These are phyloP conservation scores for Ganoderma lingzhi DNA, from an alignment of 1,284 basidiomycete genomes.

Conservation along the genomic window DNA sequence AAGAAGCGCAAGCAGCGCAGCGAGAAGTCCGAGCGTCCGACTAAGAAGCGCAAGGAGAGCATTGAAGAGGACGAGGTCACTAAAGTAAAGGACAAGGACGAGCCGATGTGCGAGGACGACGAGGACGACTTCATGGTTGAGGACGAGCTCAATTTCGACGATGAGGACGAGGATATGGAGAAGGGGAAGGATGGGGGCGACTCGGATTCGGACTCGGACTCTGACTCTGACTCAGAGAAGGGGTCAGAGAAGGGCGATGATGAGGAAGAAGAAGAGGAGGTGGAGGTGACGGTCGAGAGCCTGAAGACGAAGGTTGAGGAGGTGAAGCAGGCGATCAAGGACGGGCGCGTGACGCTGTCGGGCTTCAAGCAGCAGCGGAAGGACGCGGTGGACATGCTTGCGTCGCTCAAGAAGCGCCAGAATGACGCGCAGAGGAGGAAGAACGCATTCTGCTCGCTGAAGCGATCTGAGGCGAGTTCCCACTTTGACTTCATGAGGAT, in stretches of 20 bases:
- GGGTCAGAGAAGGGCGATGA: constrained; percentile 33
- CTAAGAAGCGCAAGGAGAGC: constrained; percentile 52
- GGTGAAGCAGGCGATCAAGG: constrained; percentile 51
- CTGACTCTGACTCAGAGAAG: constrained; percentile 25
- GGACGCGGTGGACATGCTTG: constrained; percentile 54
- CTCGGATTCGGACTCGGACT: constrained; percentile 24
- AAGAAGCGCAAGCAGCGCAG: constrained; percentile 58
- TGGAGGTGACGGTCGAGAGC: constrained; percentile 54
- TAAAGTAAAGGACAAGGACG: constrained; percentile 22
- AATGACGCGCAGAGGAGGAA: constrained; percentile 60
- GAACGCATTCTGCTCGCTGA: constrained; percentile 67
- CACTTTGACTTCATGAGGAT: not conserved
- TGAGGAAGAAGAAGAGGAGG: constrained; percentile 41
- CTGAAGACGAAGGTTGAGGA: constrained; percentile 55
- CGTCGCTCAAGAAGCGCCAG: constrained; percentile 54
- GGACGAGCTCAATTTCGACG: constrained; percentile 37
- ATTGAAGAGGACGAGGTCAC: constrained; percentile 25
- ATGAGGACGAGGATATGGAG: constrained; percentile 37
- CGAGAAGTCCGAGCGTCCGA: constrained; percentile 47
- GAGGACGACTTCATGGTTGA: constrained; percentile 39
- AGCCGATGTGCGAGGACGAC: constrained; percentile 38
- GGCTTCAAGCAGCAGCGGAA: constrained; percentile 53
- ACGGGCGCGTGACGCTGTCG: constrained; percentile 46
- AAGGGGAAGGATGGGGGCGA: constrained; percentile 28
- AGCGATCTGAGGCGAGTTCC: constrained; percentile 59